phyloP scores from a whole-genome alignment of 768 basidiomycete genomes.

The Russula olivacea region DNA sequence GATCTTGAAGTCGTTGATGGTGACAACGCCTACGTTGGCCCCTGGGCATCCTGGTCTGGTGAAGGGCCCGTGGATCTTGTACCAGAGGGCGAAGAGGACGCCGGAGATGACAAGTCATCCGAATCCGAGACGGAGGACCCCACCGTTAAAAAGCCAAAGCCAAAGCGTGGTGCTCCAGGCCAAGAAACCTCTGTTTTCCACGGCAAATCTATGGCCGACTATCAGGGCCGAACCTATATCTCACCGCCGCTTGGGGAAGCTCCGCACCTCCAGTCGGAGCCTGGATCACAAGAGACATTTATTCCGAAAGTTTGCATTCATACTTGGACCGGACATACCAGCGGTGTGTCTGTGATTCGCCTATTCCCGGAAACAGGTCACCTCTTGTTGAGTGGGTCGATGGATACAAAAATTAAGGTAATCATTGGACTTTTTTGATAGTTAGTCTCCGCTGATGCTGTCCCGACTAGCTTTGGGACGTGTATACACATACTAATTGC shows the following conservation, averaged over 20 bases:
- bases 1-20: constrained; percentile 83
- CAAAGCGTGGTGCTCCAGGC: constrained; percentile 71
- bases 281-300: constrained; percentile 84
- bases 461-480: constrained; percentile 79
- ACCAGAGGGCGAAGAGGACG: constrained; percentile 54
- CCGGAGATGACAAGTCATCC: constrained; percentile 42
- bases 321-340: constrained; percentile 98
- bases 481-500: constrained; percentile 95
- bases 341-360: constrained; percentile 90
- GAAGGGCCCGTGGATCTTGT: constrained; percentile 60
- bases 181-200: constrained; percentile 96
- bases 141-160: constrained; percentile 65
- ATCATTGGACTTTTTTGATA: constrained; percentile 17
- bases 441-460: neutral
- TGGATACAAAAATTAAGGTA: constrained; percentile 99
- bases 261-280: constrained; percentile 71
- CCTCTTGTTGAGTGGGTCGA: constrained; percentile 85
- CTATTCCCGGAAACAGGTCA: constrained; percentile 92
- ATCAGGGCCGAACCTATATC: constrained; percentile 98
- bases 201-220: constrained; percentile 93
- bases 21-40: constrained; percentile 85
- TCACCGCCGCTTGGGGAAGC: constrained; percentile 86
- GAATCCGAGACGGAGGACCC: constrained; percentile 49
- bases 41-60: constrained; percentile 90
- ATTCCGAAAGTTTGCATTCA: constrained; percentile 94